A percentile compares a stretch with the other conserved stretches of the same genome.
These are phyloP conservation scores for Hanseniaspora osmophila DNA, from an alignment of 805 yeast species.

Conservation along the genomic window DNA sequence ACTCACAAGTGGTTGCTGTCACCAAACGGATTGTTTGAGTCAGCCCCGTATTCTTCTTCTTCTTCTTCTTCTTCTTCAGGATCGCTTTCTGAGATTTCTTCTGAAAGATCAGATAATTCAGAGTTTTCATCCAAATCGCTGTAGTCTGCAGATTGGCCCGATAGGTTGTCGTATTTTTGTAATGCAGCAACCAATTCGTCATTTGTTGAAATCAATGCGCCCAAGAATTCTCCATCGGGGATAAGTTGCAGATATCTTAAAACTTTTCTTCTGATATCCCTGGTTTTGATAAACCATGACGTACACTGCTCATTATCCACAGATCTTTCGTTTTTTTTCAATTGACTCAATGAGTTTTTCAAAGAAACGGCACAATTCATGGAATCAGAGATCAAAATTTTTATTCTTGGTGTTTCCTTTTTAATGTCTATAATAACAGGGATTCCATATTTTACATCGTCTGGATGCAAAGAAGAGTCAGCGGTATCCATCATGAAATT, in stretches of 20 bases:
- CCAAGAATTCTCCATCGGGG: conserved; percentile 73
- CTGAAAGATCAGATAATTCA: conserved; percentile 23
- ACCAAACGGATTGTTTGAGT: conserved; percentile 35
- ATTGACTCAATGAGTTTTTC: conserved; percentile 39
- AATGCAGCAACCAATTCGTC: conserved; percentile 74
- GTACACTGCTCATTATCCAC: conserved; percentile 49
- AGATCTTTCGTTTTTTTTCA: conserved; percentile 37
- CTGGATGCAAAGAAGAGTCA: conserved; percentile 27
- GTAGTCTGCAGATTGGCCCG: conserved; percentile 31
- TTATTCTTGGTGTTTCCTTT: conserved; percentile 62
- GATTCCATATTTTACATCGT: conserved; percentile 30
- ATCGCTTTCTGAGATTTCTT: conserved; percentile 12
- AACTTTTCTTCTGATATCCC: conserved; percentile 61
- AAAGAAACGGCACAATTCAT: conserved; percentile 61
- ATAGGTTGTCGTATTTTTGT: conserved; percentile 47
- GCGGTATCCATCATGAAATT: conserved; percentile 41
- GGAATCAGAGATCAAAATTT: conserved; percentile 56
- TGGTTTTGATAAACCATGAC: conserved; percentile 59
- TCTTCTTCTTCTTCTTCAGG: conserved; percentile 12
- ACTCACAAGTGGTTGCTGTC: conserved; percentile 26
- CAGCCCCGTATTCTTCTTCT: conserved; percentile 8
- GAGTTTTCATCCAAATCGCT: conserved; percentile 23
- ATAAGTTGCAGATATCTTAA: conserved; percentile 73
- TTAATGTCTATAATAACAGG: conserved; percentile 49
- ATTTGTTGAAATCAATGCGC: conserved; percentile 78